A percentile compares a stretch with the other conserved stretches of the same genome.
Conservation (phyloP, 306 rosid species). For the Malus sieversii region DNA sequence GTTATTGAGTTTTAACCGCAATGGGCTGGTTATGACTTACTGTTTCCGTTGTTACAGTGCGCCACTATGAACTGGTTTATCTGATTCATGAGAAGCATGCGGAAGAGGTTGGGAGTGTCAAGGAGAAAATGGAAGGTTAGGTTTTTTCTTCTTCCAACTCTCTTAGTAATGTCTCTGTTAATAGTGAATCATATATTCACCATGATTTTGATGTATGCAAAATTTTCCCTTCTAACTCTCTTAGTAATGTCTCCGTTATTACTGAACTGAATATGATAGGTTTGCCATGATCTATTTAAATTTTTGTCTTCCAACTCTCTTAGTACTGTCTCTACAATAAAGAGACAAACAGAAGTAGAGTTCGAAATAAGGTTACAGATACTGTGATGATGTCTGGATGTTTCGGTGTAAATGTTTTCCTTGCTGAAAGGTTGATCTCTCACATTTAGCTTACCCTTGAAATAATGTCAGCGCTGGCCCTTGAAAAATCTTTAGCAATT, state of each 20-base stretch:
- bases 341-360: not conserved
- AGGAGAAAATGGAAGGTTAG: conserved; percentile 68
- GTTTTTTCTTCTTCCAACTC: not conserved
- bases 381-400: not conserved
- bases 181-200: not conserved
- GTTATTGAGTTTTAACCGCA: not conserved
- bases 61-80: conserved; percentile 87
- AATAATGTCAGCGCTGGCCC: not conserved
- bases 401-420: not conserved
- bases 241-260: not conserved
- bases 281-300: not conserved
- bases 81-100: conserved; percentile 74
- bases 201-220: not conserved
- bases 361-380: not conserved
- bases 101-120: conserved; percentile 68
- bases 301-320: not conserved
- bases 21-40: not conserved
- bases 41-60: conserved; percentile 45
- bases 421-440: not conserved
- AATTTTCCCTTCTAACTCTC: not conserved
- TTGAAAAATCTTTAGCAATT: not conserved
- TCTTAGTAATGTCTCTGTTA: not conserved
- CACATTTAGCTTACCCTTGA: not conserved
- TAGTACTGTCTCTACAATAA: not conserved
- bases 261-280: not conserved